Conservation (phyloP, 352 stramenopile genomes). For the Phytophthora parvispora region DNA sequence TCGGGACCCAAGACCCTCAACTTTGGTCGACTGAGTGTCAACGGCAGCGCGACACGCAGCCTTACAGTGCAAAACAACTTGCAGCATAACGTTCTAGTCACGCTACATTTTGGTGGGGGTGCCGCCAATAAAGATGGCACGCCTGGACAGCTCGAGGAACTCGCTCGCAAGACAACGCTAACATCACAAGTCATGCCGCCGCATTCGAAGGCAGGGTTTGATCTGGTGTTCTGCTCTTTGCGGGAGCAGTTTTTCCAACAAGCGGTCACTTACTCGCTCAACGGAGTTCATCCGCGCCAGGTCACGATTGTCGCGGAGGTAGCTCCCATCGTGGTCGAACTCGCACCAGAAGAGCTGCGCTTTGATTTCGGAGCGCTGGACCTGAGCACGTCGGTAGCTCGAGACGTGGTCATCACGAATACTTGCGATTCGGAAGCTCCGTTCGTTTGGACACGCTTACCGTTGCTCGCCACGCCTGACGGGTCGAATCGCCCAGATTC, state of each 20-base stretch:
- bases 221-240: constrained; percentile 86
- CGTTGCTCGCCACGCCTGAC: constrained; percentile 22
- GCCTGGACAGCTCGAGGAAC: constrained; percentile 58
- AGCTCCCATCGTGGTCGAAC: constrained; percentile 86
- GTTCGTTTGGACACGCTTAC: constrained; percentile 79
- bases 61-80: constrained; percentile 93
- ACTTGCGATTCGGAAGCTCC: constrained; percentile 90
- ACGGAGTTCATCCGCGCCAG: constrained; percentile 87
- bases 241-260: constrained; percentile 91
- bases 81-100: constrained; percentile 82
- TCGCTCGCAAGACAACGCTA: constrained; percentile 60
- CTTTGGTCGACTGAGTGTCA: constrained; percentile 94
- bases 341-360: constrained; percentile 61
- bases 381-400: constrained; percentile 53
- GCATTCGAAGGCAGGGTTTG: constrained; percentile 86
- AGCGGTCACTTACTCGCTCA: constrained; percentile 87
- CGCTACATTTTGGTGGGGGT: constrained; percentile 36
- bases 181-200: constrained; percentile 91
- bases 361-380: constrained; percentile 86
- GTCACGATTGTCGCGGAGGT: constrained; percentile 90
- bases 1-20: constrained; percentile 90
- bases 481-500: constrained; percentile 50
- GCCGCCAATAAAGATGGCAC: constrained; percentile 17
- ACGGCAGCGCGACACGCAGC: constrained; percentile 78
- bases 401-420: constrained; percentile 88